Evolutionary conservation across 371 early-diverging fungal species (phyloP), one percentile per base, ranked within the genome.

Genomic region (Mortierella sp.): DNA sequence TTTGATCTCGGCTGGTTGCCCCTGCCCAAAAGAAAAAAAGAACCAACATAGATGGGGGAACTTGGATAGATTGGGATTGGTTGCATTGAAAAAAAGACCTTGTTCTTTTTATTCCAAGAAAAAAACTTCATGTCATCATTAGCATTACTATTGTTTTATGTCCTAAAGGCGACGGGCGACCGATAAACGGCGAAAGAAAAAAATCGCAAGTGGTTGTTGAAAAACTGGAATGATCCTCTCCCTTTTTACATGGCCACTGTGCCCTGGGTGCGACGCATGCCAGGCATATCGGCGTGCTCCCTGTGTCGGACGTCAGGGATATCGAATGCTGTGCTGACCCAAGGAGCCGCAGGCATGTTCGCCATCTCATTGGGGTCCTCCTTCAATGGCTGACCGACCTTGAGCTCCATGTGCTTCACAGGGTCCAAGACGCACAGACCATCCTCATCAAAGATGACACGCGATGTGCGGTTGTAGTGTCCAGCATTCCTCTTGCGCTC

Each of bases 341-440:
- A 74, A 19, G 76, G 76, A 9, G 73, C 73, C 3, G 53, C 28
- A 10, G 52, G 50, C 76, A 74, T 74, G 12, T 52, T 24, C 1
- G 68, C 69, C 74, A 74, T 74, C 26, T 38, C 69, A 24, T 74
- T 74, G 3, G 57, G 50, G 38, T 74, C 76, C 52, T 74, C 76
- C 2, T 45, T 39, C 46, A 74, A 47, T 3, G 76, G 76, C 38
- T 64, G 62, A 10, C 76, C 76, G 23, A 74, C 65, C 62, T 74
- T 74, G 45, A 74, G 62, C 48, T 74, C 76, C 45, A 65, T 64
- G 23, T 74, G 76, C 62, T 74, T 74, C 46, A 74, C 59, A 16
- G 76, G 76, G 31, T 74, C 76, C 31, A 69, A 46, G 18, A 74
- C 76, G 26, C 64, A 69, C 4, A 74, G 47, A 19, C 76, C 76